Conservation (phyloP, 345 rosid genomes). For the Corymbia maculata region DNA sequence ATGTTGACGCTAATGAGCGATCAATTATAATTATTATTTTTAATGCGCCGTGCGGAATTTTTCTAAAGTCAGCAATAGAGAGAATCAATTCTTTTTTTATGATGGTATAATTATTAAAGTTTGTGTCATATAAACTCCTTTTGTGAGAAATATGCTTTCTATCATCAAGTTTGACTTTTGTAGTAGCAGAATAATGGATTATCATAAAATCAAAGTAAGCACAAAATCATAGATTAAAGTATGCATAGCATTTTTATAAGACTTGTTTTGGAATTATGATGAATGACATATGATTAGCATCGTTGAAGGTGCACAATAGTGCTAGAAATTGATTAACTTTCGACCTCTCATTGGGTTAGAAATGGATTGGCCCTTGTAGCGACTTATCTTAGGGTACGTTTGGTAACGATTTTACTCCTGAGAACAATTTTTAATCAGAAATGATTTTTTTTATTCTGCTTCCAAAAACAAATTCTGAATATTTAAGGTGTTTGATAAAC, state of each 20-base stretch:
- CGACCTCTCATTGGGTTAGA: neutral
- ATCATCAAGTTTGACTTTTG: neutral
- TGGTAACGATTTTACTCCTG: too few species aligned
- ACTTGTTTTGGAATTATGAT: neutral
- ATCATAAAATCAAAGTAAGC: neutral
- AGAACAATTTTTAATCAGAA: too few species aligned
- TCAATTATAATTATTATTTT: too few species aligned
- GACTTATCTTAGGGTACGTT: neutral
- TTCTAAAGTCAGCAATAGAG: neutral
- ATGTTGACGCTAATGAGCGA: too few species aligned
- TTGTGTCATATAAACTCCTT: neutral
- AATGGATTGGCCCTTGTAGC: neutral
- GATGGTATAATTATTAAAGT: neutral
- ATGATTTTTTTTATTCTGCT: too few species aligned
- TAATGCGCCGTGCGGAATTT: neutral
- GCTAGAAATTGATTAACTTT: neutral
- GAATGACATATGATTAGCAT: neutral
- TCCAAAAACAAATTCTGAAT: too few species aligned
- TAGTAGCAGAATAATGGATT: too few species aligned
- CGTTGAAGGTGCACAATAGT: neutral
- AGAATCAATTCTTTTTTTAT: neutral
- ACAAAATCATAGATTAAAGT: neutral
- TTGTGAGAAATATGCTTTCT: neutral
- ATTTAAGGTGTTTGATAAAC: too few species aligned
- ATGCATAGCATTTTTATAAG: neutral